A percentile compares a stretch with the other conserved stretches of the same genome.
Evolutionary conservation across 768 basidiomycete species (phyloP).

Genomic region (Boletellus emodensis): DNA sequence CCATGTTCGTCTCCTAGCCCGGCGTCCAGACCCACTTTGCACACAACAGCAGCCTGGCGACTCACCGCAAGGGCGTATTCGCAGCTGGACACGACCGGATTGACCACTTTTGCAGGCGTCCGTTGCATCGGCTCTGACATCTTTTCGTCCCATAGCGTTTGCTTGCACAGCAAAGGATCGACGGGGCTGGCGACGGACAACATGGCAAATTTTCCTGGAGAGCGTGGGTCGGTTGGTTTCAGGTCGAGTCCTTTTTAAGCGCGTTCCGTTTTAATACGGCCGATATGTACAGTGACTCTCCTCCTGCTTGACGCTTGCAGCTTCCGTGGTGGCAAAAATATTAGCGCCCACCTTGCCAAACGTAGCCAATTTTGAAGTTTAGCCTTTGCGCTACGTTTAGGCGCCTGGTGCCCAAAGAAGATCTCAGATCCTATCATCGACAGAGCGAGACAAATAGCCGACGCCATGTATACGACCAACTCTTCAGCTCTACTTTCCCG

Average conservation of each 20-base stretch:
- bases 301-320: no score
- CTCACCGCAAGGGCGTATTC: slow-evolving; percentile 55
- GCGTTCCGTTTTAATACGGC: background rate
- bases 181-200: slow-evolving; percentile 13
- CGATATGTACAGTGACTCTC: background rate
- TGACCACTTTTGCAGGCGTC: slow-evolving; percentile 25
- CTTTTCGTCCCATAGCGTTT: background rate
- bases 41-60: background rate
- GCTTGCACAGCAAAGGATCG: background rate
- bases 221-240: slow-evolving; percentile 4
- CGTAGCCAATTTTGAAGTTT: slow-evolving; percentile 11
- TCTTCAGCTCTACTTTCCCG: slow-evolving; percentile 11
- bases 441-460: slow-evolving; percentile 1
- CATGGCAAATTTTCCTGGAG: slow-evolving; percentile 7
- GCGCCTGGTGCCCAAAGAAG: background rate
- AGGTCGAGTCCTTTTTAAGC: background rate
- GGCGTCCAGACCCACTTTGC: background rate
- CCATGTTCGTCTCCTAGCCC: slow-evolving; percentile 54
- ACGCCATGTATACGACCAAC: background rate
- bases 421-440: slow-evolving; percentile 18
- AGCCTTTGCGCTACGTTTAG: slow-evolving; percentile 8
- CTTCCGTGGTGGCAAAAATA: background rate
- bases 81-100: slow-evolving; percentile 59
- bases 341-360: background rate
- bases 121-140: background rate